Evolutionary conservation across 495 filamentous ascomycete species (phyloP).

Genomic region (Xylaria curta): DNA sequence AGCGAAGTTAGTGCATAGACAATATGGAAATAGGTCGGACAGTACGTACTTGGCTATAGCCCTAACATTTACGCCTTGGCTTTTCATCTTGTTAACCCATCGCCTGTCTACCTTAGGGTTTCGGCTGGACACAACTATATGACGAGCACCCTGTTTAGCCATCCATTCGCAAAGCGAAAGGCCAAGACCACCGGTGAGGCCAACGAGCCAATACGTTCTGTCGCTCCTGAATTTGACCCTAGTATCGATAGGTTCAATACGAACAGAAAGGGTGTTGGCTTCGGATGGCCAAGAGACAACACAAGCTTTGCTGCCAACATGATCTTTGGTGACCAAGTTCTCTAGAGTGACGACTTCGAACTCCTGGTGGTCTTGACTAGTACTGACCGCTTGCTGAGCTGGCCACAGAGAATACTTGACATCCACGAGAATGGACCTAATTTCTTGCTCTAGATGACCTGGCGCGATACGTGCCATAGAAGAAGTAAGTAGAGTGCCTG

Average conservation of each 20-base stretch:
- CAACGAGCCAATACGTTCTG: slow-evolving; percentile 61
- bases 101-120: slow-evolving; percentile 51
- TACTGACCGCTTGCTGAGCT: neutral
- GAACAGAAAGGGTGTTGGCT: neutral
- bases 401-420: neutral
- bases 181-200: slow-evolving; percentile 58
- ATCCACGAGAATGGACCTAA: neutral
- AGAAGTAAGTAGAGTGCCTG: neutral
- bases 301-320: neutral
- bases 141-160: slow-evolving; percentile 54
- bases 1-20: neutral
- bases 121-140: slow-evolving; percentile 61
- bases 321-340: neutral
- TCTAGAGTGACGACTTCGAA: neutral
- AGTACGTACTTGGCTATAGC: slow-evolving; percentile 28
- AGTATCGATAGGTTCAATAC: neutral
- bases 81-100: slow-evolving; percentile 47
- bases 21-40: neutral
- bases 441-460: neutral
- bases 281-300: neutral
- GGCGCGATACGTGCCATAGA: neutral
- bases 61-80: slow-evolving; percentile 29
- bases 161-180: slow-evolving; percentile 62
- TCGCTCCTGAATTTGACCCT: slow-evolving; percentile 31
- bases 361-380: neutral